A percentile compares a stretch with the other conserved stretches of the same genome.
Evolutionary conservation across 192 early-diverging fungal species (phyloP).

Genomic region (Fimicolochytrium jonesii): DNA sequence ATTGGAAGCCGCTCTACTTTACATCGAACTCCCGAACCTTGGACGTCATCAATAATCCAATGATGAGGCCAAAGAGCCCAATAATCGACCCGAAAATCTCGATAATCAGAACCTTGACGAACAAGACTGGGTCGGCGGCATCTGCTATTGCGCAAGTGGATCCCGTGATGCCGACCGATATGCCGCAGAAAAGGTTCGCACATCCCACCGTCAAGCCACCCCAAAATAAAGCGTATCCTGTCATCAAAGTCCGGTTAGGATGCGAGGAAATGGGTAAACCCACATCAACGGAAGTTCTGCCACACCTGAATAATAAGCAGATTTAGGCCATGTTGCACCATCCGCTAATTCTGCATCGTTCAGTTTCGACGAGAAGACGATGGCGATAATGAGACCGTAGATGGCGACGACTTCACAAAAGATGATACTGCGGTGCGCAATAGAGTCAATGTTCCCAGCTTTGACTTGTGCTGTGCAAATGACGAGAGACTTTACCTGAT

Average conservation of each 20-base stretch:
- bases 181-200: conserved; percentile 88
- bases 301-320: conserved; percentile 81
- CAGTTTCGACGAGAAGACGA: conserved; percentile 89
- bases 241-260: too few relatives aligned
- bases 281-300: too few relatives aligned
- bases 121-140: conserved; percentile 87
- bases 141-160: conserved; percentile 93
- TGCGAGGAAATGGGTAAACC: too few relatives aligned
- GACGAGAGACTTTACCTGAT: conserved; percentile 58
- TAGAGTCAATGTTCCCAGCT: background rate
- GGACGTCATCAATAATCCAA: conserved; percentile 71
- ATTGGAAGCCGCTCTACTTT: too few relatives aligned
- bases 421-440: conserved; percentile 76
- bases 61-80: conserved; percentile 95
- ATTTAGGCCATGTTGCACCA: conserved; percentile 13
- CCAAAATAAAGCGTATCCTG: conserved; percentile 93
- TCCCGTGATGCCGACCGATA: conserved; percentile 90
- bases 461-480: too few relatives aligned
- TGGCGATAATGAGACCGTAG: conserved; percentile 98
- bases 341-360: conserved; percentile 37
- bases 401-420: conserved; percentile 99
- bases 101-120: conserved; percentile 96
- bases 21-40: conserved; percentile 21
- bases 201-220: conserved; percentile 91
- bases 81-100: conserved; percentile 97